A percentile compares a stretch with the other conserved stretches of the same genome.
phyloP scores from a whole-genome alignment of 805 yeast species.

The Diddensiella transvaalensis region DNA sequence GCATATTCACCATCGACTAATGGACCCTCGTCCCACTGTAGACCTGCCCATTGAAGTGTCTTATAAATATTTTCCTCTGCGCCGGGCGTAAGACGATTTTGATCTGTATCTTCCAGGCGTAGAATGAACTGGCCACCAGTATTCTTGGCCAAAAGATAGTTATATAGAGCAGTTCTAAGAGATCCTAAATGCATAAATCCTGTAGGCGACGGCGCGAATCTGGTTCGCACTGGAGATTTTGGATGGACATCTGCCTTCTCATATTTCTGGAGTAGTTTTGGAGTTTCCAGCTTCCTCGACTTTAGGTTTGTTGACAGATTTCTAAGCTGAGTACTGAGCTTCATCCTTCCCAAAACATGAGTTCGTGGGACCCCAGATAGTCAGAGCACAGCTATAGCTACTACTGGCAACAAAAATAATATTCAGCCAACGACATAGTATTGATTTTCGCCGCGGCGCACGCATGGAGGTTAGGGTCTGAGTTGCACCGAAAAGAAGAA shows the following conservation, averaged over 20 bases:
- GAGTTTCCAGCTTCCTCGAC: not conserved
- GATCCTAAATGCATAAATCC: slow-evolving; percentile 95
- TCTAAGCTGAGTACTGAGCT: too few species aligned
- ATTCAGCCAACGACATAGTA: too few species aligned
- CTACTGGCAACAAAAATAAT: too few species aligned
- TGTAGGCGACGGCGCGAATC: slow-evolving; percentile 98
- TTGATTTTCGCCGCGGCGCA: too few species aligned
- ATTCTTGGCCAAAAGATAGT: slow-evolving; percentile 72
- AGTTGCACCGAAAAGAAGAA: too few species aligned
- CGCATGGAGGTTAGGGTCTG: too few species aligned
- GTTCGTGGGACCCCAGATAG: too few species aligned
- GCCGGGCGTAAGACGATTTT: slow-evolving; percentile 65
- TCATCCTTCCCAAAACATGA: too few species aligned
- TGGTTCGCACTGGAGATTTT: slow-evolving; percentile 64
- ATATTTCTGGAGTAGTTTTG: not conserved
- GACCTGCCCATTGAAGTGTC: slow-evolving; percentile 71
- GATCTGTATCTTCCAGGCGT: slow-evolving; percentile 92
- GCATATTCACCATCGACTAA: slow-evolving; percentile 52
- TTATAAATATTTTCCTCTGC: slow-evolving; percentile 81
- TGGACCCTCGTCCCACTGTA: slow-evolving; percentile 83
- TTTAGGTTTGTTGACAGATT: not conserved
- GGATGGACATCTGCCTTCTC: slow-evolving; percentile 1
- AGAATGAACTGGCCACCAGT: slow-evolving; percentile 79
- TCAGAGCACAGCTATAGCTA: too few species aligned
- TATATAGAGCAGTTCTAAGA: slow-evolving; percentile 86